Conservation (phyloP, 192 early-diverging fungal genomes). For the Lunasporangiospora selenospora region DNA sequence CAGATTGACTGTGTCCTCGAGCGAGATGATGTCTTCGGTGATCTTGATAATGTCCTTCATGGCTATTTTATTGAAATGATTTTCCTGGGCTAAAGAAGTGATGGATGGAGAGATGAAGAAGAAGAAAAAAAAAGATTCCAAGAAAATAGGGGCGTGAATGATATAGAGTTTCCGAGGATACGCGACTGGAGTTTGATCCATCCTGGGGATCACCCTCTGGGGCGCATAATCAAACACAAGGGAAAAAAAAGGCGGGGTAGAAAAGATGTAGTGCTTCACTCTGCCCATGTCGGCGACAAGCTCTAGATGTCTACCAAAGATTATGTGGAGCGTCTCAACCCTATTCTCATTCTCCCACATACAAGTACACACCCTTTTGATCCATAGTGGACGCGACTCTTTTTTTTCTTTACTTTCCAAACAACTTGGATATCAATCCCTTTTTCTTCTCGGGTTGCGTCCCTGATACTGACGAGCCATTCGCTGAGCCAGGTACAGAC, state of each 20-base stretch:
- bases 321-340: too few species aligned
- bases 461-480: slow-evolving; percentile 36
- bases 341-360: too few species aligned
- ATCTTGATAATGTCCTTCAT: slow-evolving; percentile 61
- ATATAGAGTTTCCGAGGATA: too few species aligned
- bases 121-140: background rate
- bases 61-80: background rate
- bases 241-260: background rate
- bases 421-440: slow-evolving; percentile 46
- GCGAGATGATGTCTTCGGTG: slow-evolving; percentile 60
- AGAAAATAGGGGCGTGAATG: background rate
- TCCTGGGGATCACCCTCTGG: too few species aligned
- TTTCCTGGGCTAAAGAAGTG: background rate
- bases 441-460: slow-evolving; percentile 36
- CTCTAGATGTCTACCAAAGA: too few species aligned
- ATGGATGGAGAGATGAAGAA: background rate
- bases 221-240: too few species aligned
- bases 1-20: slow-evolving; percentile 64
- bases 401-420: slow-evolving; percentile 45
- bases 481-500: too few species aligned
- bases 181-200: too few species aligned
- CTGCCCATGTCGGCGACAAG: background rate
- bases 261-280: background rate
- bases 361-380: too few species aligned
- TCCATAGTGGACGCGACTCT: too few species aligned